phyloP scores from a whole-genome alignment of 164 flowering plant species.

The Chimonanthus praecox region DNA sequence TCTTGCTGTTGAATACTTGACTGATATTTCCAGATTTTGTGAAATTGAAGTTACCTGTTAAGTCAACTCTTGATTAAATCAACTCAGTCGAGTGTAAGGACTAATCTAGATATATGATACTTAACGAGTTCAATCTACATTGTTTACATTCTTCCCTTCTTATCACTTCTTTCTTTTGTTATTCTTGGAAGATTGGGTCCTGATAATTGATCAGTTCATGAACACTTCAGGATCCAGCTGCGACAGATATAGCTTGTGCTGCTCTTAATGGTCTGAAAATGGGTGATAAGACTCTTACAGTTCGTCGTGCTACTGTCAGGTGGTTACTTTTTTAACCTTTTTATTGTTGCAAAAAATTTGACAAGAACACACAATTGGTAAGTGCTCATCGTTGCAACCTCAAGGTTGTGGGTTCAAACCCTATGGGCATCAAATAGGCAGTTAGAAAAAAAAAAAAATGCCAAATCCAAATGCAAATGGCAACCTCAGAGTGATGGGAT shows the following conservation, averaged over 20 bases:
- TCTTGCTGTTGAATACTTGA: too few relatives aligned
- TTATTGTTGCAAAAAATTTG: background rate
- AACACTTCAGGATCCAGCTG: conserved; percentile 60
- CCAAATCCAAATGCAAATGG: background rate
- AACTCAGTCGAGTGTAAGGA: too few relatives aligned
- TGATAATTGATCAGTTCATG: background rate
- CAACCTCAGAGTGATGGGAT: background rate
- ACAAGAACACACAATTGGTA: too few relatives aligned
- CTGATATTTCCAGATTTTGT: too few relatives aligned
- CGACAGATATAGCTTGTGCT: conserved; percentile 81
- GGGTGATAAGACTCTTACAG: conserved; percentile 86
- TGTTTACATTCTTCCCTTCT: background rate
- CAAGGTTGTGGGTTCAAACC: too few relatives aligned
- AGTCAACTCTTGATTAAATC: too few relatives aligned
- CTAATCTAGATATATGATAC: too few relatives aligned
- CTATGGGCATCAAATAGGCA: background rate
- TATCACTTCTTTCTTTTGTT: too few relatives aligned
- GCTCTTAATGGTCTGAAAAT: conserved; percentile 83
- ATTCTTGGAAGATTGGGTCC: background rate
- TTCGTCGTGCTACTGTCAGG: conserved; percentile 77
- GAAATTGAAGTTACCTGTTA: too few relatives aligned
- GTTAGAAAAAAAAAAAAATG: background rate
- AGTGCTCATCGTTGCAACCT: too few relatives aligned
- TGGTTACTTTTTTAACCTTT: conserved; percentile 6
- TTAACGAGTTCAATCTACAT: background rate